A percentile compares a stretch with the other conserved stretches of the same genome.
These are phyloP conservation scores for Chamaecyparis obtusa DNA, from an alignment of 75 land plant genomes.

Conservation along the genomic window DNA sequence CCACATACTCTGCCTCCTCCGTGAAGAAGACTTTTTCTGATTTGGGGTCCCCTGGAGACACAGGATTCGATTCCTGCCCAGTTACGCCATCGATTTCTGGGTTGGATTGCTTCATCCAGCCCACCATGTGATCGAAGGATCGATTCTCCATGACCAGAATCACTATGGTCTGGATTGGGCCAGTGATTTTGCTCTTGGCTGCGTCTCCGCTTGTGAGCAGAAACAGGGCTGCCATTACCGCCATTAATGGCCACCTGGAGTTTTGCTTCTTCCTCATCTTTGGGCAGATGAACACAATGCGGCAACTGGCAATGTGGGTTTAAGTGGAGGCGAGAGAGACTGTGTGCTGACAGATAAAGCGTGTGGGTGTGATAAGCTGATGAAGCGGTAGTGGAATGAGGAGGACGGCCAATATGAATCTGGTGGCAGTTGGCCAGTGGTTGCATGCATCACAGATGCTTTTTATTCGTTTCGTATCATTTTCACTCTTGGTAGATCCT, in stretches of 20 bases:
- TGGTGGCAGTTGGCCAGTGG: too few species aligned
- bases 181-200: neutral
- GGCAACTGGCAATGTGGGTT: neutral
- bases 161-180: constrained; percentile 38
- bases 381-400: too few species aligned
- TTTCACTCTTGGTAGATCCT: too few species aligned
- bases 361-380: neutral
- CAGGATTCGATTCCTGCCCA: constrained; percentile 24
- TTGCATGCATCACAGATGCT: too few species aligned
- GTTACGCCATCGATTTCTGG: constrained; percentile 38
- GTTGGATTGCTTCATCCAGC: constrained; percentile 29
- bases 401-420: too few species aligned
- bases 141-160: constrained; percentile 39
- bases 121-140: constrained; percentile 45
- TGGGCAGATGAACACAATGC: neutral
- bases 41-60: constrained; percentile 21
- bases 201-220: neutral
- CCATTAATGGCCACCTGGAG: neutral
- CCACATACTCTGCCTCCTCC: constrained; percentile 40
- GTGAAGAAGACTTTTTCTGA: constrained; percentile 13
- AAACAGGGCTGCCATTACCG: neutral
- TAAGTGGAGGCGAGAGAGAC: neutral
- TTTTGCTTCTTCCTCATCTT: neutral
- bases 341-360: neutral
- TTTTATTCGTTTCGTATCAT: too few species aligned